These are phyloP conservation scores for Trichoderma pleuroti DNA, from an alignment of 2,329 filamentous ascomycete species.

Conservation along the genomic window DNA sequence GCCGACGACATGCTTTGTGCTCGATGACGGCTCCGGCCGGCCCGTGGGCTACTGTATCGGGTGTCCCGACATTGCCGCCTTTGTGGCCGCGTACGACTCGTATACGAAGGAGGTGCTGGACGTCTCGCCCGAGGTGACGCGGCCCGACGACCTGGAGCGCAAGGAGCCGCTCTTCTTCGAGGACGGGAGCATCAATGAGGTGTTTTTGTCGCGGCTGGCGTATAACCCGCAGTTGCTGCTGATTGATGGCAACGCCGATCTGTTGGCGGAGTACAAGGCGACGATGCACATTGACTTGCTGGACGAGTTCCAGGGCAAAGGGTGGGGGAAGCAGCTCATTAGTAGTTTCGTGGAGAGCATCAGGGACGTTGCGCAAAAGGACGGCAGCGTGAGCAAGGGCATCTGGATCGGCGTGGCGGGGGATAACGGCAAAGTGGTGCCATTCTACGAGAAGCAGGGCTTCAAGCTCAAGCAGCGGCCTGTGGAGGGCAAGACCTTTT, in stretches of 20 bases:
- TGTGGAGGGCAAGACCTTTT: constrained; percentile 35
- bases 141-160: constrained; percentile 26
- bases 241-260: constrained; percentile 33
- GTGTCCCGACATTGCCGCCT: constrained; percentile 40
- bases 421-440: constrained; percentile 47
- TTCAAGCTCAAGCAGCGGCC: constrained; percentile 40
- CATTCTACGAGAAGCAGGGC: constrained; percentile 47
- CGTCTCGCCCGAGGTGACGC: constrained; percentile 23
- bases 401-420: constrained; percentile 43
- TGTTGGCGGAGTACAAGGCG: constrained; percentile 36
- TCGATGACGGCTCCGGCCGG: constrained; percentile 44
- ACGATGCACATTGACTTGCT: constrained; percentile 52
- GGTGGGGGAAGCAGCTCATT: constrained; percentile 44
- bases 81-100: constrained; percentile 36
- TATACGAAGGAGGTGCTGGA: constrained; percentile 39
- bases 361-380: constrained; percentile 21
- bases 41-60: constrained; percentile 51
- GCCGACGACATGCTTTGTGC: constrained; percentile 44
- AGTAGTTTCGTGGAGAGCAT: constrained; percentile 41
- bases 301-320: constrained; percentile 38
- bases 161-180: constrained; percentile 32
- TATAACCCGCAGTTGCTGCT: constrained; percentile 41
- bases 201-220: constrained; percentile 40
- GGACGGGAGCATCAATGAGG: constrained; percentile 26
- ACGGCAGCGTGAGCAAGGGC: constrained; percentile 28